phyloP scores from a whole-genome alignment of 306 rosid genomes.

The Inga oerstediana region DNA sequence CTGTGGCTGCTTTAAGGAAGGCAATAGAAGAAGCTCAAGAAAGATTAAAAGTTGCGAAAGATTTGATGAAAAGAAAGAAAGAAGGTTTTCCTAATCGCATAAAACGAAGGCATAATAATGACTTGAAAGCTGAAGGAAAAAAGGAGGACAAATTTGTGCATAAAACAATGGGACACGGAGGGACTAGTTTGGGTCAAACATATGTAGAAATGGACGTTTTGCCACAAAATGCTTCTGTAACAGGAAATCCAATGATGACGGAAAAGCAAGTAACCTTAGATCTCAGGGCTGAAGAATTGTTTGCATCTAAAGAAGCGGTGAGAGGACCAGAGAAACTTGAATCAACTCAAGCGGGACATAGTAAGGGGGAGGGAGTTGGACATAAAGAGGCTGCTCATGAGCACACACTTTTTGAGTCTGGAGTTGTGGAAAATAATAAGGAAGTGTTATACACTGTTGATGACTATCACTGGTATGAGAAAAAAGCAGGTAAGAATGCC shows the following conservation, averaged over 20 bases:
- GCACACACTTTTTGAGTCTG: constrained; percentile 37
- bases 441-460: constrained; percentile 4
- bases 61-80: constrained; percentile 77
- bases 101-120: constrained; percentile 49
- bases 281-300: constrained; percentile 28
- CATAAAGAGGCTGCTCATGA: constrained; percentile 47
- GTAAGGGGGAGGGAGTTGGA: constrained; percentile 38
- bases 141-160: constrained; percentile 37
- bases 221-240: constrained; percentile 41
- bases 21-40: constrained; percentile 95
- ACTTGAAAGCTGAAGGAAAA: constrained; percentile 41
- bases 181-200: constrained; percentile 44
- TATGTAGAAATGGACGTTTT: constrained; percentile 42
- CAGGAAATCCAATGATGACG: constrained; percentile 40
- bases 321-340: constrained; percentile 34
- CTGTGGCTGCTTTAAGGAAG: constrained; percentile 84
- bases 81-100: constrained; percentile 54
- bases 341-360: constrained; percentile 42
- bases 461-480: background rate
- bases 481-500: constrained; percentile 21
- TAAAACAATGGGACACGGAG: constrained; percentile 42
- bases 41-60: constrained; percentile 71
- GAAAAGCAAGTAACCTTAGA: constrained; percentile 44
- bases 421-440: constrained; percentile 37
- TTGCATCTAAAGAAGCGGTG: constrained; percentile 40